Evolutionary conservation across 2,329 filamentous ascomycete species (phyloP), one percentile per base, ranked within the genome.

Genomic region (Cercospora beticola): DNA sequence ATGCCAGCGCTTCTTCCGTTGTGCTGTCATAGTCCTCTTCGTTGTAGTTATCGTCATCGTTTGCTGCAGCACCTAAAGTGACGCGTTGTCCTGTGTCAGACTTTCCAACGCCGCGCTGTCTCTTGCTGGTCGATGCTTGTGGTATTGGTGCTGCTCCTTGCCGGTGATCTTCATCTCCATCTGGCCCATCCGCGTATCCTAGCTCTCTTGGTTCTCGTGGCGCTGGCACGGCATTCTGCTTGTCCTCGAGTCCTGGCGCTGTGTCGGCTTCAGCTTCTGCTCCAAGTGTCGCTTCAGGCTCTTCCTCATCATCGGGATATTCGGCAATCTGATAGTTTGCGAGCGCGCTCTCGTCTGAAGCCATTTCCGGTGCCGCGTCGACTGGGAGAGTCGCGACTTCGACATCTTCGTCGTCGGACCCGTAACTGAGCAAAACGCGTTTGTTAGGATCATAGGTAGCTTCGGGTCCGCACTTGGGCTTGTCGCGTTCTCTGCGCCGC

Each of bases 371-470:
- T 9, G 57, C 21, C 56, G 31, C n/a, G 14, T 40, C 56, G 30
- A 56, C 43, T 16, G 58, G 23, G 12, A n/a, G 43, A 12, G 57
- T 54, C 16, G 40, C 58, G 58, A 52, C 43, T 26, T 43, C 62
- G 33, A 59, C 72, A 16, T 70, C 69, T 30, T 76, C 74, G 5
- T 76, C 76, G 10, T 76, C 73, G 3, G 74, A 75, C 9, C 60
- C 76, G 58, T 78, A 78, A 72, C 74, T 78, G 18, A 78, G 72
- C 62, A 77, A 68, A 7, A 78, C 71, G 40, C 77, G 74, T 69
- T 78, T 78, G 67, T 76, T 74, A 2, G 77, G 76, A 58, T 78
- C 74, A 67, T 77, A 77, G 12, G 59, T 16, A 14, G 73, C 65
- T 18, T 77, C 72, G 0, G 73, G 74, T n/a, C 70, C 73, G 26